phyloP scores from a whole-genome alignment of 306 rosid species.

The Vigna reflexopilosa region DNA sequence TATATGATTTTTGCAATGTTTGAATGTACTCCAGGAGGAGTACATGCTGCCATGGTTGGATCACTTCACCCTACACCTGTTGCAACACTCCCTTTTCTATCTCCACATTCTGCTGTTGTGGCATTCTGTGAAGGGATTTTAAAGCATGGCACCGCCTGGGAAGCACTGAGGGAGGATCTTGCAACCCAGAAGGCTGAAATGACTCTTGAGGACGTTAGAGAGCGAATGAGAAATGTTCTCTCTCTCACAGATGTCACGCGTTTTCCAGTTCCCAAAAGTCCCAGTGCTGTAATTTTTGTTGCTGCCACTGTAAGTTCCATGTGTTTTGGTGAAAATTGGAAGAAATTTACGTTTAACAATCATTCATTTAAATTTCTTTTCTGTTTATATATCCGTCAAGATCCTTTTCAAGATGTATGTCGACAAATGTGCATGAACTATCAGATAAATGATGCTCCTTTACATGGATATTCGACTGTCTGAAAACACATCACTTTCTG shows the following conservation, averaged over 20 bases:
- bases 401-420: constrained; percentile 19
- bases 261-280: constrained; percentile 88
- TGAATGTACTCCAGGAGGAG: constrained; percentile 78
- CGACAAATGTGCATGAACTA: constrained; percentile 10
- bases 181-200: constrained; percentile 68
- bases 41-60: constrained; percentile 99
- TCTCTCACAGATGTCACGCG: constrained; percentile 99
- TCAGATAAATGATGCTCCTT: not conserved
- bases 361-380: constrained; percentile 17
- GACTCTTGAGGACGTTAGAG: constrained; percentile 97
- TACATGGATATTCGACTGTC: constrained; percentile 14
- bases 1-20: constrained; percentile 36
- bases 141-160: constrained; percentile 98
- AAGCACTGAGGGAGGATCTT: constrained; percentile 85
- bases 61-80: constrained; percentile 94
- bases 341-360: not conserved
- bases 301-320: constrained; percentile 90
- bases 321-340: constrained; percentile 6
- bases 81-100: constrained; percentile 95
- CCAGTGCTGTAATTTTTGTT: constrained; percentile 86
- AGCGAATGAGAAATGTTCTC: constrained; percentile 85
- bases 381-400: constrained; percentile 19
- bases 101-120: constrained; percentile 96
- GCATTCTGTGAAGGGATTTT: constrained; percentile 99
- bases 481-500: constrained; percentile 13